Evolutionary conservation across 768 basidiomycete genomes (phyloP), one percentile per base, ranked within the genome.

Genomic region (Tylopilus plumbeoviolaceoides): DNA sequence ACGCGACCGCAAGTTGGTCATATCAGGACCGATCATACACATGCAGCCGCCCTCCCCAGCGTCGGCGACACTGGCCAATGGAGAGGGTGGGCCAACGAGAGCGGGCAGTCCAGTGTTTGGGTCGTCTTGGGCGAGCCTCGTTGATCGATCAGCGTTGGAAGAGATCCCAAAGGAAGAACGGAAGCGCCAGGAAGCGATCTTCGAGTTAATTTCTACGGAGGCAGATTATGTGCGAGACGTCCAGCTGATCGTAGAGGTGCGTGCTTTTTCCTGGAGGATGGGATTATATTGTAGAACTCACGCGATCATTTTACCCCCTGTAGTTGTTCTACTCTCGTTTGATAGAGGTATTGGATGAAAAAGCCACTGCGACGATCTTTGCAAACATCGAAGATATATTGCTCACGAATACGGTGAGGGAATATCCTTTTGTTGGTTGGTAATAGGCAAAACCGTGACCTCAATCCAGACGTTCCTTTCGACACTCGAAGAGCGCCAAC

Each of bases 361-460:
- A 90, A 63, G 89, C 90, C 6, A 78, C 86, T 18, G 84, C 80
- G 3, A 87, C 86, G 42, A 83, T 98, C 17, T 98, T 98, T 62
- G 89, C 89, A 6, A 98, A 98, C 61, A 77, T 98, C 21, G 95
- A 98, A 64, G 95, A 98, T 60, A 84, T 98, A 45, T 74, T 98
- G 4, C 70, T 98, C 28, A 87, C 84, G 39, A 95, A 95, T 60
- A 95, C 91, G 11, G 90, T 89, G 61, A 56, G 82, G 59, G 8
- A 7, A 48, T 8, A n/a, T 17, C 28, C 15, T 11, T 51, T 30
- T 11, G 11, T n/a, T 21, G 7, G 28, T 30, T 10, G 7, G 10
- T 40, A 2, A 10, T 8, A 20, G 7, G 5, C 28, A 4, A 23
- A 38, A 18, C 9, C 4, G 17, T 51, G 42, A 42, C 17, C 15